Evolutionary conservation across 495 filamentous ascomycete species (phyloP).

Genomic region (Aspergillus kassunensis): DNA sequence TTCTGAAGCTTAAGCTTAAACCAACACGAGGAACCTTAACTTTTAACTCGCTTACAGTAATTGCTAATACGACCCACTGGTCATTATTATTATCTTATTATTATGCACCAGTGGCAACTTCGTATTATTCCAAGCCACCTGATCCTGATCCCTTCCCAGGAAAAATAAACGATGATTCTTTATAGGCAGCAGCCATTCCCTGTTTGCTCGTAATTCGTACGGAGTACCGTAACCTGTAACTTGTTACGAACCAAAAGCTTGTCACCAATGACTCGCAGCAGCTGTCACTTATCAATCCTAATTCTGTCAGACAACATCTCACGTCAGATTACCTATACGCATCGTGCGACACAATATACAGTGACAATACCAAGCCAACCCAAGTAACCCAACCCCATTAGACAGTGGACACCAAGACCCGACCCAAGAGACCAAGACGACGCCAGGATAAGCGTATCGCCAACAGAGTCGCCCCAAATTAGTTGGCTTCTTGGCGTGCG

Average conservation of each 20-base stretch:
- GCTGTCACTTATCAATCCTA: no score
- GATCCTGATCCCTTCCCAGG: slow-evolving; percentile 5
- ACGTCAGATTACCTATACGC: no score
- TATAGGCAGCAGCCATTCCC: slow-evolving; percentile 2
- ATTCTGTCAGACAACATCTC: no score
- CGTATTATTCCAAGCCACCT: slow-evolving; percentile 20
- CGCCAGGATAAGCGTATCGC: slow-evolving; percentile 39
- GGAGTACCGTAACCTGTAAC: no score
- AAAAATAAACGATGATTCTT: slow-evolving; percentile 12
- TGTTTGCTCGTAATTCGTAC: background rate
- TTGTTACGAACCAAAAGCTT: no score
- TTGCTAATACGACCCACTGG: no score
- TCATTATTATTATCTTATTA: no score
- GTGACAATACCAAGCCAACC: background rate
- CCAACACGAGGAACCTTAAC: slow-evolving; percentile 50
- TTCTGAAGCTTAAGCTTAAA: slow-evolving; percentile 51
- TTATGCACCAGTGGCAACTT: slow-evolving; percentile 15
- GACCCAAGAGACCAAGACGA: background rate
- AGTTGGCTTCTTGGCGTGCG: slow-evolving; percentile 18
- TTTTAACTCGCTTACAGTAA: slow-evolving; percentile 31
- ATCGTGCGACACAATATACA: slow-evolving; percentile 10
- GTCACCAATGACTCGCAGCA: background rate
- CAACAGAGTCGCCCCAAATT: slow-evolving; percentile 30
- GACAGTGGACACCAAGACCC: background rate
- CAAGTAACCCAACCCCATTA: background rate